phyloP scores from a whole-genome alignment of 495 filamentous ascomycete genomes.

The Trichoderma orchidacearum region DNA sequence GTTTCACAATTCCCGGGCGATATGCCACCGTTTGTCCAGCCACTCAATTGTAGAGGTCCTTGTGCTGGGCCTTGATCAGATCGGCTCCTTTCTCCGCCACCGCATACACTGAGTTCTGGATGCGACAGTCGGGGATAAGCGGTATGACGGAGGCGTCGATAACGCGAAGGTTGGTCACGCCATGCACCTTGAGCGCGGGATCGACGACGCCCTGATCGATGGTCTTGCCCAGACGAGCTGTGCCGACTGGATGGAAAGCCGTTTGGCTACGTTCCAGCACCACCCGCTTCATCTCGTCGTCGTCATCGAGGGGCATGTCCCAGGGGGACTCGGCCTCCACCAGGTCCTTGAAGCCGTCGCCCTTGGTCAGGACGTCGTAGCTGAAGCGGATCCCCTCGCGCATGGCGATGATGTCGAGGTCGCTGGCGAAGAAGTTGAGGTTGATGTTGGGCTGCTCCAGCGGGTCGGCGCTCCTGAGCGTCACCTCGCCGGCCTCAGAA shows the following conservation, averaged over 20 bases:
- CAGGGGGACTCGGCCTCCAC: slow-evolving; percentile 41
- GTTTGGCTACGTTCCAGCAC: slow-evolving; percentile 46
- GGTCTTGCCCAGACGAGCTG: slow-evolving; percentile 34
- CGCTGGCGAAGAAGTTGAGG: slow-evolving; percentile 43
- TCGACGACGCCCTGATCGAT: slow-evolving; percentile 42
- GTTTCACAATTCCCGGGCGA: neutral
- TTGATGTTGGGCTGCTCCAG: slow-evolving; percentile 43
- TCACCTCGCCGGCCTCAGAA: slow-evolving; percentile 36
- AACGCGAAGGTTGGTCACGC: slow-evolving; percentile 36
- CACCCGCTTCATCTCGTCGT: slow-evolving; percentile 42
- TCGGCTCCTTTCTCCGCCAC: slow-evolving; percentile 33
- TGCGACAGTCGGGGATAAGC: slow-evolving; percentile 30
- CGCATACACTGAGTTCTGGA: slow-evolving; percentile 41
- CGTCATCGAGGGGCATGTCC: slow-evolving; percentile 40
- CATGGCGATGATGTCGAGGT: slow-evolving; percentile 41
- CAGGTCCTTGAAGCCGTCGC: slow-evolving; percentile 44
- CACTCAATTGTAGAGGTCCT: neutral
- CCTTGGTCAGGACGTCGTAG: slow-evolving; percentile 42
- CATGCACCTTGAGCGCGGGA: slow-evolving; percentile 37
- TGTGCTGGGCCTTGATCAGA: slow-evolving; percentile 1
- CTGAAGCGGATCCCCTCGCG: slow-evolving; percentile 41
- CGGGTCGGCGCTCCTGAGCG: slow-evolving; percentile 36
- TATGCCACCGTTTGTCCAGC: neutral
- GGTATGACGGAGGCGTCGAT: slow-evolving; percentile 35
- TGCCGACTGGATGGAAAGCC: slow-evolving; percentile 44